These are phyloP conservation scores for Annulohypoxylon nitens DNA, from an alignment of 495 filamentous ascomycete genomes.

Conservation along the genomic window DNA sequence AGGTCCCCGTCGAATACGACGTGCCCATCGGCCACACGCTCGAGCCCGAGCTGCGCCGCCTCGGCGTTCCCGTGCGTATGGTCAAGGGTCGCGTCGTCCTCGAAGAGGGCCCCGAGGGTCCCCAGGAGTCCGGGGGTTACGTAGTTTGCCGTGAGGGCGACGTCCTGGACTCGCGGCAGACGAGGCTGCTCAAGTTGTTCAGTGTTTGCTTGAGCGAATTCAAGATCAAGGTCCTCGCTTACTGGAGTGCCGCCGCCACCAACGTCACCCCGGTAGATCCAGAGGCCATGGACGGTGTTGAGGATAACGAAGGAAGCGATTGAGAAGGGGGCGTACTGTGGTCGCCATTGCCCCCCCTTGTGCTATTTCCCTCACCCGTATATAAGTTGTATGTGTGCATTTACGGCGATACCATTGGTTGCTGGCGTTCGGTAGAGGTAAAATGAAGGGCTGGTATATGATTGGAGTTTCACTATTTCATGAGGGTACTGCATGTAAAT, in stretches of 20 bases:
- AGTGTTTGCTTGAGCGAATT: slow-evolving; percentile 91
- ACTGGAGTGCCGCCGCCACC: slow-evolving; percentile 72
- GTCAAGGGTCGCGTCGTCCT: slow-evolving; percentile 89
- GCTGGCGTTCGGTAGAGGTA: slow-evolving; percentile 49
- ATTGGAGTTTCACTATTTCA: slow-evolving; percentile 20
- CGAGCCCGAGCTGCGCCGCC: slow-evolving; percentile 86
- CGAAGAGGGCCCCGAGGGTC: slow-evolving; percentile 65
- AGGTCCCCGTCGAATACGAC: slow-evolving; percentile 83
- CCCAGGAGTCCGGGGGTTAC: slow-evolving; percentile 59
- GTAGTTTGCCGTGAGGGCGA: slow-evolving; percentile 85
- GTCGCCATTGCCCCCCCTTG: slow-evolving; percentile 1
- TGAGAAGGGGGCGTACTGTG: neutral
- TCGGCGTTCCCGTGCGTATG: slow-evolving; percentile 89
- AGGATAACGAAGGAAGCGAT: slow-evolving; percentile 44
- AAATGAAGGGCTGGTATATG: slow-evolving; percentile 23
- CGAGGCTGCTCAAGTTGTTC: slow-evolving; percentile 93
- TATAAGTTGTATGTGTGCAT: slow-evolving; percentile 46
- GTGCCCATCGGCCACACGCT: slow-evolving; percentile 86
- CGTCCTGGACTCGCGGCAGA: slow-evolving; percentile 87
- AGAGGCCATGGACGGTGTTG: slow-evolving; percentile 42
- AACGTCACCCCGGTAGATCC: slow-evolving; percentile 68
- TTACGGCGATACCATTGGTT: slow-evolving; percentile 54
- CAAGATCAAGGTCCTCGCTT: slow-evolving; percentile 79
- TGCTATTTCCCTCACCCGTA: slow-evolving; percentile 8
- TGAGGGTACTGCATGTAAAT: neutral